A percentile compares a stretch with the other conserved stretches of the same genome.
Evolutionary conservation across 805 yeast species (phyloP).

Genomic region (Spathaspora arborariae): DNA sequence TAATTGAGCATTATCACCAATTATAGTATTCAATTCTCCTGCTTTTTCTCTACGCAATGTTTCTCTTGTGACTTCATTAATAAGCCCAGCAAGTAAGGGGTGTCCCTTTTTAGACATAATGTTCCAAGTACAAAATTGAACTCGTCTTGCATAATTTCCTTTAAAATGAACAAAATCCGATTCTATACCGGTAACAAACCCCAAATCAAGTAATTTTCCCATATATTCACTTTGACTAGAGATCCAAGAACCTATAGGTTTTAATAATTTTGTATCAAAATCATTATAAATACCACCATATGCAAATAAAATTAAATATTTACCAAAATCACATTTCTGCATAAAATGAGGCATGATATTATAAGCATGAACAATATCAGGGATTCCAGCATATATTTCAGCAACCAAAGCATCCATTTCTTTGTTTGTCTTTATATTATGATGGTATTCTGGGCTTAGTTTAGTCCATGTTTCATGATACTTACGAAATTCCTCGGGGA

Average conservation of each 20-base stretch:
- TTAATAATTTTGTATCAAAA: slow-evolving; percentile 76
- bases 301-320: slow-evolving; percentile 82
- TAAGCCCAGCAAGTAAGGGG: slow-evolving; percentile 81
- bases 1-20: slow-evolving; percentile 65
- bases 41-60: slow-evolving; percentile 54
- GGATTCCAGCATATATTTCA: slow-evolving; percentile 64
- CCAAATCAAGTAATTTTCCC: slow-evolving; percentile 45
- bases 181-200: slow-evolving; percentile 86
- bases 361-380: slow-evolving; percentile 75
- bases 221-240: slow-evolving; percentile 37
- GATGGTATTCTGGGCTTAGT: slow-evolving; percentile 75
- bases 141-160: slow-evolving; percentile 89
- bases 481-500: slow-evolving; percentile 52
- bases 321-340: slow-evolving; percentile 87
- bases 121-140: slow-evolving; percentile 98
- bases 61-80: slow-evolving; percentile 70
- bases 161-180: slow-evolving; percentile 91
- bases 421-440: slow-evolving; percentile 70
- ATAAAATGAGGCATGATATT: slow-evolving; percentile 73
- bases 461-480: slow-evolving; percentile 66
- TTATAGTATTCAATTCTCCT: slow-evolving; percentile 44
- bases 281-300: slow-evolving; percentile 93
- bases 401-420: slow-evolving; percentile 60
- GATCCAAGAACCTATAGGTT: slow-evolving; percentile 75
- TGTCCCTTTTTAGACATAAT: slow-evolving; percentile 90